These are phyloP conservation scores for Leccinum uliginosum DNA, from an alignment of 768 basidiomycete genomes.

Conservation along the genomic window DNA sequence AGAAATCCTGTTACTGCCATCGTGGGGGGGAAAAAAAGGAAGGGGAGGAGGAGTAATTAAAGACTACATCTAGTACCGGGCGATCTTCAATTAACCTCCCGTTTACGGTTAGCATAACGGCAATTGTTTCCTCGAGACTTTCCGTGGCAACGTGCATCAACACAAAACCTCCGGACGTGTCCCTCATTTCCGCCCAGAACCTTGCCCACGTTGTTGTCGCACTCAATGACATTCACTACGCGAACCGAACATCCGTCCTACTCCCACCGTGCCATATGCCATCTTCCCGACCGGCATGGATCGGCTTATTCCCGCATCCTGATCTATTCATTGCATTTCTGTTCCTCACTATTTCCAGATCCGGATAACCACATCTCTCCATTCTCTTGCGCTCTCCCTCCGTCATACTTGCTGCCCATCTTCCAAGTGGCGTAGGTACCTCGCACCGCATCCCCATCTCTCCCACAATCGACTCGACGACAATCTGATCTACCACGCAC, in stretches of 20 bases:
- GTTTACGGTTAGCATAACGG: constrained; percentile 10
- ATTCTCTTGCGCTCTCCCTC: background rate
- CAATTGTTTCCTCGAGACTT: constrained; percentile 9
- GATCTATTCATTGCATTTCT: constrained; percentile 8
- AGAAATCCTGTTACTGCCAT: constrained; percentile 50
- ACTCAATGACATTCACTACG: constrained; percentile 2
- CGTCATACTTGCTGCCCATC: background rate
- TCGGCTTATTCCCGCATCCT: constrained; percentile 9
- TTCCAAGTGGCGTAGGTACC: constrained; percentile 4
- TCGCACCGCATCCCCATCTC: background rate
- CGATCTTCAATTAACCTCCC: constrained; percentile 19
- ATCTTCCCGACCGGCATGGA: constrained; percentile 10
- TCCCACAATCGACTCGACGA: constrained; percentile 11
- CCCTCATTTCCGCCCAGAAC: constrained; percentile 16
- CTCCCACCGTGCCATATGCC: constrained; percentile 6
- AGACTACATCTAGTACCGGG: constrained; percentile 7
- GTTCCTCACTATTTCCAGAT: constrained; percentile 8
- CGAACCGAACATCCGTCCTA: constrained; percentile 10
- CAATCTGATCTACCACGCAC: constrained; percentile 20
- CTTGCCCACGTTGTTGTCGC: constrained; percentile 12
- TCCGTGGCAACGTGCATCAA: background rate
- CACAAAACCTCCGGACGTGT: background rate
- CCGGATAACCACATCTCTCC: constrained; percentile 6
- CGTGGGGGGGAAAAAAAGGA: background rate
- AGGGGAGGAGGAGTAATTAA: background rate